Evolutionary conservation across 768 basidiomycete genomes (phyloP).

Genomic region (Coprinopsis strossmayeri): DNA sequence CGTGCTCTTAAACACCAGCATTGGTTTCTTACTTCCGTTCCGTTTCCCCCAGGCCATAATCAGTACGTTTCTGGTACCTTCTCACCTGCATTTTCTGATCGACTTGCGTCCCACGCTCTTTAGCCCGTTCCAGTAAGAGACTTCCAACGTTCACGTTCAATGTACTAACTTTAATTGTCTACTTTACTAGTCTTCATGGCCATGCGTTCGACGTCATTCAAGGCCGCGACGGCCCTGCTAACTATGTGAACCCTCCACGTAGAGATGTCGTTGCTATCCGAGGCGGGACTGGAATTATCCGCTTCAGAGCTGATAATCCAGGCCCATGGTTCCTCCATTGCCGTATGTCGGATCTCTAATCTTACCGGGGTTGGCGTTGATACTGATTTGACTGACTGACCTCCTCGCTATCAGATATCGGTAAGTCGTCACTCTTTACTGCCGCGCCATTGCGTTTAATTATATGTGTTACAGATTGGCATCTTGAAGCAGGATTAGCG

Average conservation of each 20-base stretch:
- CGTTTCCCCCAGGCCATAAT: neutral
- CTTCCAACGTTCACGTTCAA: neutral
- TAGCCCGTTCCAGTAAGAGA: neutral
- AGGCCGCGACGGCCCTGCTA: slow-evolving; percentile 1
- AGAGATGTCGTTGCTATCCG: slow-evolving; percentile 14
- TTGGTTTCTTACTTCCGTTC: neutral
- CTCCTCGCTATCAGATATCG: neutral
- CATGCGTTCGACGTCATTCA: slow-evolving; percentile 14
- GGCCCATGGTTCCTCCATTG: slow-evolving; percentile 24
- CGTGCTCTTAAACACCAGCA: neutral
- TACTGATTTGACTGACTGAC: neutral
- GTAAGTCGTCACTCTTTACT: neutral
- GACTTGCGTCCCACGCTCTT: neutral
- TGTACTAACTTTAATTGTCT: neutral
- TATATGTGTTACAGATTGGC: slow-evolving; percentile 22
- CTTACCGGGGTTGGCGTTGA: too few relatives aligned
- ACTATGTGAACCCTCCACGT: slow-evolving; percentile 13
- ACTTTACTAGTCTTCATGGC: slow-evolving; percentile 9
- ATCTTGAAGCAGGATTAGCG: slow-evolving; percentile 32
- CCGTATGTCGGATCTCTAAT: slow-evolving; percentile 6
- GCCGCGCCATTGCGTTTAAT: neutral
- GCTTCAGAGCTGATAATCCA: slow-evolving; percentile 19
- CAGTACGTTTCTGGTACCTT: neutral
- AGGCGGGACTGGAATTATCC: slow-evolving; percentile 14
- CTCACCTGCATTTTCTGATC: neutral